phyloP scores from a whole-genome alignment of 768 basidiomycete genomes.

The Psilocybe azurescens region DNA sequence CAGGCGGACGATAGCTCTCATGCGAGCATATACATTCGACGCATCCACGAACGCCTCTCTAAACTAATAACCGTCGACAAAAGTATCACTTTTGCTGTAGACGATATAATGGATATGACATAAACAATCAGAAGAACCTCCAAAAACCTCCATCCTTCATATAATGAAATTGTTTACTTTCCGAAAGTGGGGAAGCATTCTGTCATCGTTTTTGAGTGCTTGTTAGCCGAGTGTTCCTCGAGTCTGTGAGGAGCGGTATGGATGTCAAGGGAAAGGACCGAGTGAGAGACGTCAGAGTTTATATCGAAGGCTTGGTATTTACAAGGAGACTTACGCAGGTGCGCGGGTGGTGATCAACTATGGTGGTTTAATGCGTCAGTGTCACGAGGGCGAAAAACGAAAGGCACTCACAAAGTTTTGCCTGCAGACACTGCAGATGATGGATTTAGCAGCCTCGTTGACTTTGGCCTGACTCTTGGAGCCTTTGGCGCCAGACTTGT shows the following conservation, averaged over 20 bases:
- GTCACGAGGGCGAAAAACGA: conserved; percentile 1
- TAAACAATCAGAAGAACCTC: conserved; percentile 20
- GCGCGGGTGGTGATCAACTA: conserved; percentile 64
- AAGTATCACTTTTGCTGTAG: conserved; percentile 30
- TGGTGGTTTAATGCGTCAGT: conserved; percentile 14
- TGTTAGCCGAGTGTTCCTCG: conserved; percentile 79
- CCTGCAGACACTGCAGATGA: conserved; percentile 77
- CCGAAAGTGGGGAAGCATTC: conserved; percentile 77
- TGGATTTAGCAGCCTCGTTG: conserved; percentile 86
- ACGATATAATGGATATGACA: conserved; percentile 29
- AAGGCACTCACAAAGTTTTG: conserved; percentile 77
- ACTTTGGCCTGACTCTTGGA: conserved; percentile 81
- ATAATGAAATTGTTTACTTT: conserved; percentile 33
- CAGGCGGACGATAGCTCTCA: background rate
- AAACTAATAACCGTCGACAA: conserved; percentile 23
- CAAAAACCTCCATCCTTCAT: conserved; percentile 15
- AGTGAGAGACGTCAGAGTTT: background rate
- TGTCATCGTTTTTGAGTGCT: conserved; percentile 77
- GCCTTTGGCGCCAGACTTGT: conserved; percentile 54
- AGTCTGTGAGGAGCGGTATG: too few relatives aligned
- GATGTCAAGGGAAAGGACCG: background rate
- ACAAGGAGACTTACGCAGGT: conserved; percentile 54
- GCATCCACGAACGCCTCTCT: conserved; percentile 12
- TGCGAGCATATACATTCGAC: conserved; percentile 10
- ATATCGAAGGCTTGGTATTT: background rate